These are phyloP conservation scores for Kuraishia borneana DNA, from an alignment of 805 yeast species.

Conservation along the genomic window DNA sequence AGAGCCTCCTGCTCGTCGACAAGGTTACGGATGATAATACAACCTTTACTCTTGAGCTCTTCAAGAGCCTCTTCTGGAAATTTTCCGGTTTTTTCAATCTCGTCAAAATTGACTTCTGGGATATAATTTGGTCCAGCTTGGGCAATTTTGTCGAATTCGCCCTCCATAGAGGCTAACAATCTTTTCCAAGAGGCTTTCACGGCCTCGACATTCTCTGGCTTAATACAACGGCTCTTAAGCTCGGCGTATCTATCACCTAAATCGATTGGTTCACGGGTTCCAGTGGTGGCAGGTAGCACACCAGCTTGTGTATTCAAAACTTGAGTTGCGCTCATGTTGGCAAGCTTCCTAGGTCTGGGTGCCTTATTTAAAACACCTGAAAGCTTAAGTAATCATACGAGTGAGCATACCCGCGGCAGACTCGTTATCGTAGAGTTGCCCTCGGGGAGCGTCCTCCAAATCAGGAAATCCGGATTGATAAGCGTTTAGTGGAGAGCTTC, in stretches of 20 bases:
- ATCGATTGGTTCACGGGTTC: too few species aligned
- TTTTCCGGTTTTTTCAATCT: background rate
- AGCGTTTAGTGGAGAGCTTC: too few species aligned
- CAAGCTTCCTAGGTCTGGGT: too few species aligned
- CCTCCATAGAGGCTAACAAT: conserved; percentile 13
- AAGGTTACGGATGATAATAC: conserved; percentile 19
- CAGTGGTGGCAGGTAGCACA: too few species aligned
- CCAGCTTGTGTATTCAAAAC: too few species aligned
- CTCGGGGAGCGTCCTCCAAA: too few species aligned
- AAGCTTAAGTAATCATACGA: too few species aligned
- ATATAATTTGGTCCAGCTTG: background rate
- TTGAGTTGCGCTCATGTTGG: too few species aligned
- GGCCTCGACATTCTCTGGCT: conserved; percentile 15
- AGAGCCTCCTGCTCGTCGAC: conserved; percentile 14
- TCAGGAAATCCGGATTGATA: too few species aligned
- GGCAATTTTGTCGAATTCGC: conserved; percentile 6
- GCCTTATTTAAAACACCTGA: too few species aligned
- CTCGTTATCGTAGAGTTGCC: too few species aligned
- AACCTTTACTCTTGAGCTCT: conserved; percentile 9
- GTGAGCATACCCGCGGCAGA: too few species aligned
- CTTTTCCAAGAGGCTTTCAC: conserved; percentile 20
- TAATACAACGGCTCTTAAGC: conserved; percentile 4
- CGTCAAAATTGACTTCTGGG: background rate
- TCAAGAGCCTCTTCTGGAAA: background rate
- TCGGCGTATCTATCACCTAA: background rate